A percentile compares a stretch with the other conserved stretches of the same genome.
phyloP scores from a whole-genome alignment of 1,284 basidiomycete genomes.

The Prillingera fragicola region DNA sequence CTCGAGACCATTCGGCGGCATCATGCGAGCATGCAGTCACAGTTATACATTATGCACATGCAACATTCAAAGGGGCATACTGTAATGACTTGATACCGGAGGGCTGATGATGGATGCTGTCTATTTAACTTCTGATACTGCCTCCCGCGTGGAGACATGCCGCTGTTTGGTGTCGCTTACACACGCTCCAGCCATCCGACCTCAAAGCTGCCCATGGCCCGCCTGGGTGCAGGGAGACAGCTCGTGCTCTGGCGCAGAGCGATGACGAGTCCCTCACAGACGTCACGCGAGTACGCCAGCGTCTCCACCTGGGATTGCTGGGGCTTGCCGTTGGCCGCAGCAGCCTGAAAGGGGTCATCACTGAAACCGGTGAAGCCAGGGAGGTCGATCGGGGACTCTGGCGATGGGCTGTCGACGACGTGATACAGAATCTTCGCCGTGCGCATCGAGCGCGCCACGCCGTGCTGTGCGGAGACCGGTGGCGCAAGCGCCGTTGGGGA shows the following conservation, averaged over 20 bases:
- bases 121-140: too few species aligned
- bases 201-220: slow-evolving; percentile 34
- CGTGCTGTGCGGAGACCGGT: not conserved
- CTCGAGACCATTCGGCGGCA: too few species aligned
- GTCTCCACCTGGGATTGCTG: slow-evolving; percentile 27
- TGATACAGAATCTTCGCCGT: too few species aligned
- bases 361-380: too few species aligned
- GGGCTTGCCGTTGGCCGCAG: not conserved
- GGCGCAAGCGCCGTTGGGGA: not conserved
- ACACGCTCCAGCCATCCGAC: slow-evolving; percentile 38
- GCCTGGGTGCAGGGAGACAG: slow-evolving; percentile 26
- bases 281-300: slow-evolving; percentile 32
- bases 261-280: slow-evolving; percentile 22
- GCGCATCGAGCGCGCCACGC: slow-evolving; percentile 11
- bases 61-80: too few species aligned
- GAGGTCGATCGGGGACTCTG: slow-evolving; percentile 1
- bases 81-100: too few species aligned
- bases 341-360: not conserved
- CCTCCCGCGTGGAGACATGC: too few species aligned
- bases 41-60: too few species aligned
- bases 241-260: slow-evolving; percentile 25
- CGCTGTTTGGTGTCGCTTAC: too few species aligned
- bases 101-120: too few species aligned
- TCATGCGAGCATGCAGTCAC: too few species aligned
- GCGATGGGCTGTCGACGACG: slow-evolving; percentile 20